phyloP scores from a whole-genome alignment of 768 basidiomycete species.

The Grammothele lineata region DNA sequence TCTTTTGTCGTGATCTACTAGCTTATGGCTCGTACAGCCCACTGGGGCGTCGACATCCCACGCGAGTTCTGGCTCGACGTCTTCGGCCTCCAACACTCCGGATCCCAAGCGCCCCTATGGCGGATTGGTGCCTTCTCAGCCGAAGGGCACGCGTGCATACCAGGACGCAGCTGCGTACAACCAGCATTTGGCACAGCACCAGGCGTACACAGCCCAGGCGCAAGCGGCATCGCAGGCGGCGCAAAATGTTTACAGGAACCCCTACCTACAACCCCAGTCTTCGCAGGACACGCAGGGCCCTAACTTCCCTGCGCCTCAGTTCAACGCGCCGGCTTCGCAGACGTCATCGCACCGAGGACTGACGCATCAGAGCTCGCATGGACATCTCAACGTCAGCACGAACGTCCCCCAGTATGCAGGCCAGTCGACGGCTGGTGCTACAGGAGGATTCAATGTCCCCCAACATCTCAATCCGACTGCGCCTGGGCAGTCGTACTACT shows the following conservation, averaged over 20 bases:
- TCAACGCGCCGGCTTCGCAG: slow-evolving; percentile 29
- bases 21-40: slow-evolving; percentile 15
- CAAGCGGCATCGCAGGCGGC: slow-evolving; percentile 73
- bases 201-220: slow-evolving; percentile 85
- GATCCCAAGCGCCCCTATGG: slow-evolving; percentile 91
- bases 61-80: slow-evolving; percentile 20
- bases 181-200: slow-evolving; percentile 91
- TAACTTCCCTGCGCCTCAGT: slow-evolving; percentile 12
- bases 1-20: neutral
- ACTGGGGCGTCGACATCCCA: slow-evolving; percentile 13
- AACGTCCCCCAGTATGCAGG: slow-evolving; percentile 22
- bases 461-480: slow-evolving; percentile 42
- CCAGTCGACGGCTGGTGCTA: slow-evolving; percentile 5
- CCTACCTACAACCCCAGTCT: slow-evolving; percentile 58
- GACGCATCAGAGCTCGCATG: slow-evolving; percentile 47
- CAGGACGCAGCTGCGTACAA: slow-evolving; percentile 93
- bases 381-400: slow-evolving; percentile 35
- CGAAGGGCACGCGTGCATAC: slow-evolving; percentile 80
- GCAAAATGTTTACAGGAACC: slow-evolving; percentile 68
- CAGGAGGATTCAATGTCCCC: slow-evolving; percentile 19
- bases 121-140: slow-evolving; percentile 86
- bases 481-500: slow-evolving; percentile 66
- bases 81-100: slow-evolving; percentile 27
- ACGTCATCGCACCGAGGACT: slow-evolving; percentile 36
- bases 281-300: slow-evolving; percentile 21